These are phyloP conservation scores for Bacidia gigantensis DNA, from an alignment of 495 filamentous ascomycete genomes.

Conservation along the genomic window DNA sequence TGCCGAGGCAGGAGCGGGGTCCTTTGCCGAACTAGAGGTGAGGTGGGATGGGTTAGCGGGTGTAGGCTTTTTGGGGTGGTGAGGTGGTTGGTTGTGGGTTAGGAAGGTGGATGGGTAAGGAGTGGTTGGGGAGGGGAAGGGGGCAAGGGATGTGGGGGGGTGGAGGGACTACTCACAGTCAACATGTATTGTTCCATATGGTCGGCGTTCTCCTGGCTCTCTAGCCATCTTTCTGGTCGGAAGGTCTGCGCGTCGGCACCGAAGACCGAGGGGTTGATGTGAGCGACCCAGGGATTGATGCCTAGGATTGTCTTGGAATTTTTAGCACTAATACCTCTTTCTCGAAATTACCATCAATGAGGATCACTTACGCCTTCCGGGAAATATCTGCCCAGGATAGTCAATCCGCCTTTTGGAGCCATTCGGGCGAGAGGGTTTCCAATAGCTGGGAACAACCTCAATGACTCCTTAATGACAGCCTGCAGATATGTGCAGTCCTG, in stretches of 20 bases:
- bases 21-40: constrained; percentile 38
- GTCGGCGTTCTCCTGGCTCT: background rate
- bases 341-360: background rate
- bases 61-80: no score
- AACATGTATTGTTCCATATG: constrained; percentile 14
- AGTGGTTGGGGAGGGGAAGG: no score
- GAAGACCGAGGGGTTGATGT: constrained; percentile 35
- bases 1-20: constrained; percentile 33
- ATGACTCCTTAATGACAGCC: constrained; percentile 34
- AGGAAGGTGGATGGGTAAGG: background rate
- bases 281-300: constrained; percentile 38
- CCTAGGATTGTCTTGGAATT: constrained; percentile 28
- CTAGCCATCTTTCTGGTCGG: constrained; percentile 35
- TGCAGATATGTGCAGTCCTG: constrained; percentile 37
- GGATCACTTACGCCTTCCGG: constrained; percentile 4
- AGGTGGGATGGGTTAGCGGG: no score
- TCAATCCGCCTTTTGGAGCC: background rate
- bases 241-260: constrained; percentile 29
- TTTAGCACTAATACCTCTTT: no score
- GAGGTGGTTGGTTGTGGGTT: no score
- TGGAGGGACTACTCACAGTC: background rate
- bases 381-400: background rate
- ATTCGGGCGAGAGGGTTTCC: background rate
- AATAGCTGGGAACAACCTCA: constrained; percentile 18
- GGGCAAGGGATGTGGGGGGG: no score